phyloP scores from a whole-genome alignment of 345 rosid genomes.

The Arabidopsis arenosa region DNA sequence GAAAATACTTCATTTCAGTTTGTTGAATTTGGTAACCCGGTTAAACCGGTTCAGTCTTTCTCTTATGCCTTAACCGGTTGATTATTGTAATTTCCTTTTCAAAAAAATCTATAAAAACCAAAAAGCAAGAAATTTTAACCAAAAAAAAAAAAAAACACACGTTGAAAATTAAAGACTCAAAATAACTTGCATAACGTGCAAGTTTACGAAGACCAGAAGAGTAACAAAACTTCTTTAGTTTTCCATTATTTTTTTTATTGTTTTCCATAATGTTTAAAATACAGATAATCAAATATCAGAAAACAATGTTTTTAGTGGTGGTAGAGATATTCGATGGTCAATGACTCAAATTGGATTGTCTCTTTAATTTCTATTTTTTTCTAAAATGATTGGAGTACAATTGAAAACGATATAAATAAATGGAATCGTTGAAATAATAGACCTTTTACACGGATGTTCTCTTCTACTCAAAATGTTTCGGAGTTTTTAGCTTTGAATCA shows the following conservation, averaged over 20 bases:
- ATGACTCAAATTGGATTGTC: constrained; percentile 17
- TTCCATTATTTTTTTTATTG: too few relatives aligned
- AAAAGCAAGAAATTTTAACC: too few relatives aligned
- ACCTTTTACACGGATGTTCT: constrained; percentile 39
- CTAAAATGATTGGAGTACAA: constrained; percentile 5
- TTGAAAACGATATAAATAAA: not conserved
- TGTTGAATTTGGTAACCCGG: too few relatives aligned
- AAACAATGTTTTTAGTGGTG: not conserved
- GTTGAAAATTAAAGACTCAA: too few relatives aligned
- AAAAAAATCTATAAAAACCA: too few relatives aligned
- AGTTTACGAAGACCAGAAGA: too few relatives aligned
- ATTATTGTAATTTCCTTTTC: too few relatives aligned
- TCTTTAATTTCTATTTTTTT: not conserved
- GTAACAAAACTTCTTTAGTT: too few relatives aligned
- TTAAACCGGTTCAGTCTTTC: too few relatives aligned
- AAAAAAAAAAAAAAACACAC: too few relatives aligned
- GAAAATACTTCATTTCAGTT: not conserved
- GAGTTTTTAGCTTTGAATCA: constrained; percentile 20
- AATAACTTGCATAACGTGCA: too few relatives aligned
- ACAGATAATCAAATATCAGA: not conserved
- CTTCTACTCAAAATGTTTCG: constrained; percentile 22
- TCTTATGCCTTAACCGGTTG: too few relatives aligned
- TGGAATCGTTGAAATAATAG: constrained; percentile 42
- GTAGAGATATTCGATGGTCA: constrained; percentile 7
- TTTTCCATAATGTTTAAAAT: not conserved